These are phyloP conservation scores for Hanseniaspora taiwanica DNA, from an alignment of 805 yeast species.

Conservation along the genomic window DNA sequence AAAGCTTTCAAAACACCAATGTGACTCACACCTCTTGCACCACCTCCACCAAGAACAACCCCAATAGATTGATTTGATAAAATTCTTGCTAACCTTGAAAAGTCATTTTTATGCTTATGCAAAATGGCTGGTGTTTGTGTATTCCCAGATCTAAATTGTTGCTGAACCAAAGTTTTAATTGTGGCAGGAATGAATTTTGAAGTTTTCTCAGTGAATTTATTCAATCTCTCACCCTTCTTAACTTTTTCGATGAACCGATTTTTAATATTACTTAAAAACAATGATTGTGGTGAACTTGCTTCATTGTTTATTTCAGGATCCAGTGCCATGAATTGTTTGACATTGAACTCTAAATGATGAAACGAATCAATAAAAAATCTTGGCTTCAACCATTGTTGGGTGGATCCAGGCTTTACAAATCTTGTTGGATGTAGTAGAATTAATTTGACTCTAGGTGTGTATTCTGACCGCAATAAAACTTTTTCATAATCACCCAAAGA, in stretches of 20 bases:
- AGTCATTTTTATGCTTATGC: slow-evolving; percentile 65
- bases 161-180: slow-evolving; percentile 26
- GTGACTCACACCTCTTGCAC: slow-evolving; percentile 90
- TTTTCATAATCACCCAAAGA: slow-evolving; percentile 80
- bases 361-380: slow-evolving; percentile 88
- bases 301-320: not conserved
- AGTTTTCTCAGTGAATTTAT: slow-evolving; percentile 14
- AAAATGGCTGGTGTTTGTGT: slow-evolving; percentile 21
- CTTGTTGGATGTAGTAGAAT: slow-evolving; percentile 75
- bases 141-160: slow-evolving; percentile 12
- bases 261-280: slow-evolving; percentile 4
- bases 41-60: slow-evolving; percentile 92
- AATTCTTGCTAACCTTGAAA: slow-evolving; percentile 76
- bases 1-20: slow-evolving; percentile 82
- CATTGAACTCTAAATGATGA: slow-evolving; percentile 68
- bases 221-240: slow-evolving; percentile 16
- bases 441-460: slow-evolving; percentile 79
- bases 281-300: not conserved
- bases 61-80: slow-evolving; percentile 91
- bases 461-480: slow-evolving; percentile 55
- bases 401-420: slow-evolving; percentile 72
- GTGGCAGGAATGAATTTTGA: slow-evolving; percentile 21
- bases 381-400: slow-evolving; percentile 71
- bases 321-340: not conserved
- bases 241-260: slow-evolving; percentile 4